Evolutionary conservation across 352 stramenopile genomes (phyloP), one percentile per base, ranked within the genome.

Genomic region (Phytophthora parvispora): DNA sequence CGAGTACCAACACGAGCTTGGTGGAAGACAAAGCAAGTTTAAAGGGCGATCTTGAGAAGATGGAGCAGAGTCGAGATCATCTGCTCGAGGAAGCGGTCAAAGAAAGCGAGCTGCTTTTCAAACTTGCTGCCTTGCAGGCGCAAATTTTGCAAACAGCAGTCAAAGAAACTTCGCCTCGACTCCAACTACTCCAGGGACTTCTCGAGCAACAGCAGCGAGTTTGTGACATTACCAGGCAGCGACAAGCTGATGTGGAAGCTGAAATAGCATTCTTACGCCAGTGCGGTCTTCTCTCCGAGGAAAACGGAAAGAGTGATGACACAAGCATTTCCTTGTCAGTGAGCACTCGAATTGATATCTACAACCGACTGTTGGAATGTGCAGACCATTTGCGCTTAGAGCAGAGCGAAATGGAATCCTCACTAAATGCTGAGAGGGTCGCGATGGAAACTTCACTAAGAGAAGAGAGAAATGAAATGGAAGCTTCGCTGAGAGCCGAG

Each of bases 141-240:
- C 42, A 56, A 2, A 18, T 29, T 8, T 24, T 45, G 7, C 43
- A 52, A 15, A 12, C 28, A 2, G 6, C 49, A 9, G 38, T 65
- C 22, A 52, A 60, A 28, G n/a, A 40, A 51, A 24, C 66, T 12
- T 48, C n/a, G 22, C 63, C 67, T 20, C 40, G 61, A 9, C 31
- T 77, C 15, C 80, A 86, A 10, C 24, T 77, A 0, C 47, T 90
- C 1, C 25, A 65, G 18, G 47, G 18, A 1, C 61, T 90, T 0
- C 58, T 87, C 1, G 38, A 70, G 12, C 67, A 74, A 13, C 62
- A 78, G 22, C 62, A 58, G 27, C 20, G 28, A 6, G 43, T 40
- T 56, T 36, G 45, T 22, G 31, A 66, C 24, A n/a, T 61, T 36
- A 49, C 52, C 20, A 15, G 43, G 22, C 36, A 75, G 56, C 64